Evolutionary conservation across 2,329 filamentous ascomycete species (phyloP), one percentile per base, ranked within the genome.

Genomic region (Knufia petricola): DNA sequence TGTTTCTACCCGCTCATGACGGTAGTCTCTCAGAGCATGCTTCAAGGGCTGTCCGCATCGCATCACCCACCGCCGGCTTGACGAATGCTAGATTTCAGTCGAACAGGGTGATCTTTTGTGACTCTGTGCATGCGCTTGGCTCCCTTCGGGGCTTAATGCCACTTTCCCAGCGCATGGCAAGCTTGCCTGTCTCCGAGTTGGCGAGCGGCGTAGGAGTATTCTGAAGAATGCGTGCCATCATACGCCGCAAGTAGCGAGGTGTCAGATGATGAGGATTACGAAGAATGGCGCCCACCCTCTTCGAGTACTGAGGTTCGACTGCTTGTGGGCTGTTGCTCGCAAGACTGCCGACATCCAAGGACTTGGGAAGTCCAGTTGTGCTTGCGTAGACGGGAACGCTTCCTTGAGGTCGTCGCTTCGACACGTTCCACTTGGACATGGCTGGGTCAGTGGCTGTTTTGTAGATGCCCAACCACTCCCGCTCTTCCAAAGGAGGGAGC

Each of bases 231-330:
- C 53, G 50, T 15, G 30, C 28, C 7, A 55, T 31, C 21, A 47
- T 34, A 17, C 63, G 60, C 8, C 52, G 57, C 61, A 71, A 66
- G 40, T 69, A 61, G 10, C 67, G 61, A 15, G 58, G 49, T 4
- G 65, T 69, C 34, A 71, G 63, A 2, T 53, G 54, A 50, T 69
- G 68, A 12, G 68, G 67, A 28, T 68, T 63, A 6, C 66, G 67
- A 44, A 56, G 54, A 6, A 24, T 30, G 20, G 46, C 51, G 49
- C 61, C 53, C 39, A 69, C 67, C 0, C 66, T 67, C 3, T 50
- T 49, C 2, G 59, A 61, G 49, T 66, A 66, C 39, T 62, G 55
- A 4, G 67, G 66, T 1, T 68, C 66, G 2, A 59, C 51, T 4
- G 60, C 58, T 47, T 70, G 49, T 36, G 67, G 61, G 15, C 59